phyloP scores from a whole-genome alignment of 164 flowering plant genomes.

The Stephania cephalantha region DNA sequence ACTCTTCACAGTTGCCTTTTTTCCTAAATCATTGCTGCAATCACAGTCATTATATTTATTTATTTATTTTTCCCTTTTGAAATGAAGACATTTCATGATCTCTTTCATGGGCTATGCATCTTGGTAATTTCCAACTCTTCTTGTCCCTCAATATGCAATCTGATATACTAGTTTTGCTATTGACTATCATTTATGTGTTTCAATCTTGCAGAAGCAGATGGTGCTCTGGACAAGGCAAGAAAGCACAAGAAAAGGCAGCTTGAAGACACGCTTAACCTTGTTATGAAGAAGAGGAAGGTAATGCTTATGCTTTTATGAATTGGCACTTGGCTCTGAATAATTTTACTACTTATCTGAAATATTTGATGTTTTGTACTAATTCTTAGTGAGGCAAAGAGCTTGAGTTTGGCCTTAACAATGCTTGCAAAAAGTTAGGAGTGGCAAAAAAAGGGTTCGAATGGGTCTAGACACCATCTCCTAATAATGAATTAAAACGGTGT shows the following conservation, averaged over 20 bases:
- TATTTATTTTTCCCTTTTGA: neutral
- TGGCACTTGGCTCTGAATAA: too few relatives aligned
- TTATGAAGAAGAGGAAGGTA: conserved; percentile 91
- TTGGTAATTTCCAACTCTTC: neutral
- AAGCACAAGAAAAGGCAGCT: conserved; percentile 98
- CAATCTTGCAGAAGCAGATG: conserved; percentile 83
- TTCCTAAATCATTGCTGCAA: too few relatives aligned
- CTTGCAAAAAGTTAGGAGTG: too few relatives aligned
- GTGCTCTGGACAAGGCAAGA: conserved; percentile 97
- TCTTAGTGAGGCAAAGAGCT: too few relatives aligned
- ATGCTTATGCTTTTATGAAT: neutral
- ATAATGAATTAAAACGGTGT: too few relatives aligned
- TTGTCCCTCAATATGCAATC: neutral
- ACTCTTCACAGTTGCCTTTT: too few relatives aligned
- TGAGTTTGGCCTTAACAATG: too few relatives aligned
- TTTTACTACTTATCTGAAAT: too few relatives aligned
- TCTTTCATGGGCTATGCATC: neutral
- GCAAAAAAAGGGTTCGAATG: too few relatives aligned
- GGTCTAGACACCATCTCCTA: too few relatives aligned
- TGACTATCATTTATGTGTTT: conserved; percentile 1
- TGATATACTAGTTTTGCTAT: neutral
- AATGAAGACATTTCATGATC: neutral
- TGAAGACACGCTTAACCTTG: conserved; percentile 91
- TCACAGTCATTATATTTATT: neutral
- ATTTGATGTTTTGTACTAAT: too few relatives aligned